phyloP scores from a whole-genome alignment of 306 rosid genomes.

The Trifolium repens region DNA sequence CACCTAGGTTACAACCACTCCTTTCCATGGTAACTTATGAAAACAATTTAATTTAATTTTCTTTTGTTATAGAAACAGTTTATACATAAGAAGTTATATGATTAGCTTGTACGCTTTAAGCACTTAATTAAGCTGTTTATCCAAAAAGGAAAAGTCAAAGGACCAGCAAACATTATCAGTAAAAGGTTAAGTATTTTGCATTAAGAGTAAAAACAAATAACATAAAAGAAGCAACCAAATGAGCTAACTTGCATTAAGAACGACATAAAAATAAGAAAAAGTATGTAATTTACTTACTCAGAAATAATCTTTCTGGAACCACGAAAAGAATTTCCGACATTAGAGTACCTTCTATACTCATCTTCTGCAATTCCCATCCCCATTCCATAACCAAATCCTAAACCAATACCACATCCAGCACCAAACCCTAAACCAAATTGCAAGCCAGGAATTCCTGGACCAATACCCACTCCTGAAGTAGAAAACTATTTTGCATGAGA shows the following conservation, averaged over 20 bases:
- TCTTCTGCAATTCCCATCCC: conserved; percentile 88
- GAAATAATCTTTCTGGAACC: conserved; percentile 49
- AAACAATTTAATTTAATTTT: neutral
- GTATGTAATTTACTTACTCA: conserved; percentile 59
- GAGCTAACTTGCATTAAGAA: conserved; percentile 12
- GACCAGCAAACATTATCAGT: neutral
- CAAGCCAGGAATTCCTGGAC: conserved; percentile 90
- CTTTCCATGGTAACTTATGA: neutral
- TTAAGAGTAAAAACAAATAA: too few relatives aligned
- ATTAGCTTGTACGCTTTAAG: neutral
- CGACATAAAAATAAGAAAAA: conserved; percentile 14
- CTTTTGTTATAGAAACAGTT: neutral
- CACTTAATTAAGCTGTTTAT: neutral
- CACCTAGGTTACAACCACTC: too few relatives aligned
- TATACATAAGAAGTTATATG: neutral
- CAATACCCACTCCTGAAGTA: conserved; percentile 79
- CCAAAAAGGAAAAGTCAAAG: neutral
- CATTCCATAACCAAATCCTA: conserved; percentile 92
- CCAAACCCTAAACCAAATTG: conserved; percentile 85
- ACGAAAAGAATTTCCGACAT: conserved; percentile 61
- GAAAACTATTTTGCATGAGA: conserved; percentile 17
- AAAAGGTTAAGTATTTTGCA: too few relatives aligned
- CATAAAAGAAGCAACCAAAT: neutral
- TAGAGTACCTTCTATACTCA: conserved; percentile 66
- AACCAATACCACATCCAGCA: conserved; percentile 88